These are phyloP conservation scores for Pachyrhizus erosus DNA, from an alignment of 306 rosid species.

Conservation along the genomic window DNA sequence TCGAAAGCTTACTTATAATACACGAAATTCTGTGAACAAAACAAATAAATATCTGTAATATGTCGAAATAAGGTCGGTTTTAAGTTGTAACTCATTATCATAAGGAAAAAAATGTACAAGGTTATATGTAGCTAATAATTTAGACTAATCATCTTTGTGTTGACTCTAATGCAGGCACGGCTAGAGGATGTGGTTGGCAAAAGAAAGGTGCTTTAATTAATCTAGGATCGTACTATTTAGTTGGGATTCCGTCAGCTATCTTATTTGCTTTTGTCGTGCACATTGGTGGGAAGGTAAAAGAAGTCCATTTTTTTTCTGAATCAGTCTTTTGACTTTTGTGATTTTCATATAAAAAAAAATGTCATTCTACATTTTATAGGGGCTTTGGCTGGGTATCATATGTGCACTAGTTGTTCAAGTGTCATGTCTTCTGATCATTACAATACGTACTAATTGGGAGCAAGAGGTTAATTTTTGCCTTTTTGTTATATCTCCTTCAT, in stretches of 20 bases:
- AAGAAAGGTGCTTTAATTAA: conserved; percentile 76
- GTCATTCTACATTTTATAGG: conserved; percentile 43
- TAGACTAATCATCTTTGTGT: not conserved
- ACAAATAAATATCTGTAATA: not conserved
- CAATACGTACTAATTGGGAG: conserved; percentile 71
- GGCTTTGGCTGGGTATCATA: conserved; percentile 83
- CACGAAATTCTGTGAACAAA: not conserved
- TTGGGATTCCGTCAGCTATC: conserved; percentile 73
- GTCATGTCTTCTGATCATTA: conserved; percentile 49
- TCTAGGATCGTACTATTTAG: conserved; percentile 74
- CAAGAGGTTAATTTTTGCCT: conserved; percentile 54
- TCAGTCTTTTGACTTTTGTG: not conserved
- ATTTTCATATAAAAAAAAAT: not conserved
- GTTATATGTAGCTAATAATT: not conserved
- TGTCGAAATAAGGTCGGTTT: not conserved
- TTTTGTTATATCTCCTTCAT: not conserved
- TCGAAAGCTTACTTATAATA: not conserved
- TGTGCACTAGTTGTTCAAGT: conserved; percentile 74
- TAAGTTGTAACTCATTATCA: not conserved
- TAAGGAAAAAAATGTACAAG: not conserved
- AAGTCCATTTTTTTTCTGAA: not conserved
- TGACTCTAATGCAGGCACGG: conserved; percentile 57
- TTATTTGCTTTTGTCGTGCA: conserved; percentile 66
- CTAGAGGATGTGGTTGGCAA: conserved; percentile 94
- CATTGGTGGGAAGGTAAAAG: conserved; percentile 70